Evolutionary conservation across 2,329 filamentous ascomycete species (phyloP), one percentile per base, ranked within the genome.

Genomic region (Aspergillus proliferans): DNA sequence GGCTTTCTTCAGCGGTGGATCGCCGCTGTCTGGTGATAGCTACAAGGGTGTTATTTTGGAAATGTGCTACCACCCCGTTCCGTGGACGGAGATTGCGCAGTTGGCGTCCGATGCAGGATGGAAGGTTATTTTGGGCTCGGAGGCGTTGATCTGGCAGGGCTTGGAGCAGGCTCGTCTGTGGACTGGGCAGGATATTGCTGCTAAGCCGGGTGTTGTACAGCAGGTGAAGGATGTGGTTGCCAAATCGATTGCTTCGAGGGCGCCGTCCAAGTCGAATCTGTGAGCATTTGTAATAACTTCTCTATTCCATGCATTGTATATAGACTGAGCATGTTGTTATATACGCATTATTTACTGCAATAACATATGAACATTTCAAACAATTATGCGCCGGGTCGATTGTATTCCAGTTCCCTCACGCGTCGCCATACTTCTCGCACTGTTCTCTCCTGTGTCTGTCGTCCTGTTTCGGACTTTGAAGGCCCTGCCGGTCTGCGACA

Each of bases 11-110:
- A 56, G 59, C 0, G 48, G 48, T 19, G 42, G 10, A 1, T 62
- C 26, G 6, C 14, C 47, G n/a, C 30, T 52, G n/a, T 40, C 52
- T 43, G 46, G 57, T 10, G 40, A 51, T 8, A 51, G 73, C 26
- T 69, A 78, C 52, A 85, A 85, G 67, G 86, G 85, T 6, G 82
- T 82, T 6, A 80, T 91, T 49, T 66, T 91, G 51, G 87, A 91
- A 67, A 91, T 92, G 87, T 90, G 86, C 73, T 91, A 91, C 65
- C 87, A 90, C 63, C 87, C 87, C 0, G 67, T 76, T 2, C 84
- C 85, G 0, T 84, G 80, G 65, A 91, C 87, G 0, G 75, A 79
- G 56, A 79, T 89, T 44, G 82, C 80, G 1, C 77, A 75, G 40
- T 59, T 89, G 39, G 81, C 84, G 0, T 76, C 81, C 58, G 67